phyloP scores from a whole-genome alignment of 495 filamentous ascomycete species.

The Paragyromitra xinjiangensis region DNA sequence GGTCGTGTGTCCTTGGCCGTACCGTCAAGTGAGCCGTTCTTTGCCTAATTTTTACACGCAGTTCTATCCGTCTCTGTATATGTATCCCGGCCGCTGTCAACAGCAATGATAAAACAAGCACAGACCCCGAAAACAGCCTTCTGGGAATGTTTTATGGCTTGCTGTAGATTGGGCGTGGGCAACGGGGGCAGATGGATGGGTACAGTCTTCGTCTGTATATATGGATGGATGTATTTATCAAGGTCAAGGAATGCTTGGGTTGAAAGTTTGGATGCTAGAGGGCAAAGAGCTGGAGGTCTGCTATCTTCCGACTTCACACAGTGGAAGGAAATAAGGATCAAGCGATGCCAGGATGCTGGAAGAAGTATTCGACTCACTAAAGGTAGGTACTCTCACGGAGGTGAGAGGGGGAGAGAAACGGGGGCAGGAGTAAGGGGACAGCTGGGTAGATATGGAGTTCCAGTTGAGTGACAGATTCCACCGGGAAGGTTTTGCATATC shows the following conservation, averaged over 20 bases:
- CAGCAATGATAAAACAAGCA: constrained; percentile 52
- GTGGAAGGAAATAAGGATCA: constrained; percentile 23
- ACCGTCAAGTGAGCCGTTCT: constrained; percentile 35
- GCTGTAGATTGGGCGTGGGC: background rate
- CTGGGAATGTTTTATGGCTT: constrained; percentile 32
- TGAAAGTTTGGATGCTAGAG: constrained; percentile 21
- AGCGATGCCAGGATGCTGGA: background rate
- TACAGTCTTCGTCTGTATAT: constrained; percentile 9
- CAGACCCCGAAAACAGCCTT: constrained; percentile 40
- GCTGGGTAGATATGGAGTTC: constrained; percentile 52
- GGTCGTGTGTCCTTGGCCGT: constrained; percentile 44
- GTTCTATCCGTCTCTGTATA: constrained; percentile 42
- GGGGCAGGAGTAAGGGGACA: constrained; percentile 46
- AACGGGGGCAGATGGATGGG: background rate
- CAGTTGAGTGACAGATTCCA: constrained; percentile 53
- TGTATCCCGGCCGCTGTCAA: constrained; percentile 47
- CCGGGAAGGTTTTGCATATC: constrained; percentile 47
- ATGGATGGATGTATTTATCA: constrained; percentile 2
- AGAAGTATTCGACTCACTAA: constrained; percentile 31
- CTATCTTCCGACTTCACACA: constrained; percentile 28
- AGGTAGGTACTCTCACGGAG: constrained; percentile 35
- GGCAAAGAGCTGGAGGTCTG: constrained; percentile 2
- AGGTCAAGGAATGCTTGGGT: constrained; percentile 1
- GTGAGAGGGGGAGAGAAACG: constrained; percentile 30
- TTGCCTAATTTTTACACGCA: constrained; percentile 46